Evolutionary conservation across 2,329 filamentous ascomycete genomes (phyloP), one percentile per base, ranked within the genome.

Genomic region (Elsinoe arachidis): DNA sequence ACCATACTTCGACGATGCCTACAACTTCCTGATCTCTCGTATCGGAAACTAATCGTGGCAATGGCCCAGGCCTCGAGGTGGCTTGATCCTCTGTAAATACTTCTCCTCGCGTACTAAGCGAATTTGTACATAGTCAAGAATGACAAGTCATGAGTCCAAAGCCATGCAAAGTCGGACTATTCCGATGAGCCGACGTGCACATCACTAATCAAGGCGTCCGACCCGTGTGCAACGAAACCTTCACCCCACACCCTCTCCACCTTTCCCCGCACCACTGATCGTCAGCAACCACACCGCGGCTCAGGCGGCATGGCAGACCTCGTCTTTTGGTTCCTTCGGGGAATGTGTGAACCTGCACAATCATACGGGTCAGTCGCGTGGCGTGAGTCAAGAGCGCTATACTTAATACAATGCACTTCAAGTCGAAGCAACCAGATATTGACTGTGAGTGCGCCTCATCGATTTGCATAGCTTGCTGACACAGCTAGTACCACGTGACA

Each of bases 401-500:
- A 30, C 26, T 7, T 9, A 9, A 17, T 43, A 52, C 9, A 37
- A 62, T 62, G 61, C 56, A 54, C 15, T 74, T 74, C 64, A 71
- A 71, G 57, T 74, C 72, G 6, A 64, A 60, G 58, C 69, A 73
- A 39, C 69, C 71, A 15, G 68, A 69, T 33, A 72, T 74, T 57
- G 65, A 72, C 39, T 43, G 72, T 72, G 62, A 38, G 26, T 23
- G 44, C 15, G 34, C 14, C 41, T 15, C 44, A 19, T 14, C 5
- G 15, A 23, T 33, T 17, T 30, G 14, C 43, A 61, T 63, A 47
- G 63, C 51, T 21, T 6, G 17, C 47, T 52, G 37, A 57, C 49
- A 15, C 6, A n/a, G 4, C 6, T 57, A 81, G 80, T 82, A 3
- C 80, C 81, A 10, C 73, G 72, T 37, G 69, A 80, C 59, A 65